phyloP scores from a whole-genome alignment of 345 rosid genomes.

The Pelargonium nanum region DNA sequence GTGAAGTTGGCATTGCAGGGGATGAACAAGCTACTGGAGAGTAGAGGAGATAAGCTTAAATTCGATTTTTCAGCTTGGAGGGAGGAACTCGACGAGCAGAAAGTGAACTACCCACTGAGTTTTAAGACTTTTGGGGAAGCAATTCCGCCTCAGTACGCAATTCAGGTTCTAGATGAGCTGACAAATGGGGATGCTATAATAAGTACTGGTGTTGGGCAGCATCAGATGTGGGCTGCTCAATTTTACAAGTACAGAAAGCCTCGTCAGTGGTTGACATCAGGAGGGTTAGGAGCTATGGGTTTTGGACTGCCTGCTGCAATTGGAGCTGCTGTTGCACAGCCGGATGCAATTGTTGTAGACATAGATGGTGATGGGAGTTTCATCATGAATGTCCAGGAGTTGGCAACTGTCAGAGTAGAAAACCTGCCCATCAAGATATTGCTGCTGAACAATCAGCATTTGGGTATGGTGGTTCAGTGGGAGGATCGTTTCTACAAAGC shows the following conservation, averaged over 20 bases:
- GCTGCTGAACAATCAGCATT: conserved; percentile 80
- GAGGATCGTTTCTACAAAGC: conserved; percentile 93
- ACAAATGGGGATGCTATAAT: conserved; percentile 76
- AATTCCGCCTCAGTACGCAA: conserved; percentile 89
- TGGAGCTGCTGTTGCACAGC: conserved; percentile 96
- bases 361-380: conserved; percentile 98
- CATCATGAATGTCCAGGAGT: conserved; percentile 88
- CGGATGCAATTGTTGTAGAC: conserved; percentile 71
- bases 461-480: conserved; percentile 96
- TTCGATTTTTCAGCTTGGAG: conserved; percentile 67
- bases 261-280: conserved; percentile 85
- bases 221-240: conserved; percentile 99
- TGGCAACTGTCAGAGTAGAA: conserved; percentile 78
- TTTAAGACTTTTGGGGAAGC: conserved; percentile 83
- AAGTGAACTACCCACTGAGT: conserved; percentile 48
- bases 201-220: conserved; percentile 96
- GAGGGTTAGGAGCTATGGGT: conserved; percentile 97
- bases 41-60: conserved; percentile 27
- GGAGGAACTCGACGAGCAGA: conserved; percentile 64
- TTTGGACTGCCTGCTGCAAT: conserved; percentile 95
- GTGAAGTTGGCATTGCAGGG: conserved; percentile 71
- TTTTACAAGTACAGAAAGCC: conserved; percentile 84
- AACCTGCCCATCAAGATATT: conserved; percentile 78
- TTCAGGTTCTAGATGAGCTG: conserved; percentile 77
- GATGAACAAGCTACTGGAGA: conserved; percentile 55